A percentile compares a stretch with the other conserved stretches of the same genome.
Evolutionary conservation across 106 monocot genomes (phyloP).

Genomic region (Allium cepa): DNA sequence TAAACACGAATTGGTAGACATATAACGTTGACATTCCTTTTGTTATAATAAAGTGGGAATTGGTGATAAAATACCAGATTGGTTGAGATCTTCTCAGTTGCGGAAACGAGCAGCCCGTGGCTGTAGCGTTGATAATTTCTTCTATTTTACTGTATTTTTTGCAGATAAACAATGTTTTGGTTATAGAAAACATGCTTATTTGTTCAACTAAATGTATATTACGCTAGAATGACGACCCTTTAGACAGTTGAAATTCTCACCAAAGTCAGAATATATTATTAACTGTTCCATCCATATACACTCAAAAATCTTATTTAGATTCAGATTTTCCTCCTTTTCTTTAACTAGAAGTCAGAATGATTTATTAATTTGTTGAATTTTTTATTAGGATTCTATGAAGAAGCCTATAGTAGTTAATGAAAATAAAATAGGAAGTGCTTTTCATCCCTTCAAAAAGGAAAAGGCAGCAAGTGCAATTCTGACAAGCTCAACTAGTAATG

Average conservation of each 20-base stretch:
- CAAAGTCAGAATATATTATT: not conserved
- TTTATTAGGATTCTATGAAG: conserved; percentile 17
- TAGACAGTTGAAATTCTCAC: too few species aligned
- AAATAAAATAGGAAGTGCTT: conserved; percentile 43
- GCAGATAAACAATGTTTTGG: too few species aligned
- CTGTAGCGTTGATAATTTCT: conserved; percentile 4
- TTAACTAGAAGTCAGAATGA: not conserved
- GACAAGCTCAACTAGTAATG: conserved; percentile 18
- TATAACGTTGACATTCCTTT: too few species aligned
- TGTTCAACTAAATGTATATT: too few species aligned
- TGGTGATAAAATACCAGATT: conserved; percentile 30
- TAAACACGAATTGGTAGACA: too few species aligned
- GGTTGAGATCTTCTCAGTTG: conserved; percentile 32
- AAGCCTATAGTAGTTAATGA: conserved; percentile 38
- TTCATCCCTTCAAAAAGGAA: conserved; percentile 60
- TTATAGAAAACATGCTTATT: too few species aligned
- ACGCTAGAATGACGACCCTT: too few species aligned
- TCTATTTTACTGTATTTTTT: too few species aligned
- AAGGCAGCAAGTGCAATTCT: conserved; percentile 15
- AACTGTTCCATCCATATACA: conserved; percentile 14
- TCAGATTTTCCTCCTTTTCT: conserved; percentile 24
- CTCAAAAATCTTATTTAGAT: conserved; percentile 55
- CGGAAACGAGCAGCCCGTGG: conserved; percentile 7
- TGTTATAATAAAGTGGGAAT: too few species aligned
- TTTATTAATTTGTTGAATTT: conserved; percentile 7